Conservation (phyloP, 2,329 filamentous ascomycete species). For the Akanthomyces dipterigenus region DNA sequence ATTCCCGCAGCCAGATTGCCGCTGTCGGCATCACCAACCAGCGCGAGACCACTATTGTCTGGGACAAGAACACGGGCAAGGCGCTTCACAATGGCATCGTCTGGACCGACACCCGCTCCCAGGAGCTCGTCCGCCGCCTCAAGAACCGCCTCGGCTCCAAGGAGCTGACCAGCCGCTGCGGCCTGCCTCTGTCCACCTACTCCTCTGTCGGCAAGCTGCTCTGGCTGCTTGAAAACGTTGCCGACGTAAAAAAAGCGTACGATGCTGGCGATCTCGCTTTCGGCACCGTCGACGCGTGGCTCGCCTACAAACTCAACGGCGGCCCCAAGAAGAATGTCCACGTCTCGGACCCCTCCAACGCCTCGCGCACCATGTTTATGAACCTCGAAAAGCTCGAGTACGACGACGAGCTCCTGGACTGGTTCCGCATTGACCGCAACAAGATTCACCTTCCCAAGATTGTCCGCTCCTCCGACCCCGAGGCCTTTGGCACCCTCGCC, state of each 20-base stretch:
- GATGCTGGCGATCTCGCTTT: conserved; percentile 67
- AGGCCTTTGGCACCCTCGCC: conserved; percentile 60
- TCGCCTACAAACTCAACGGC: conserved; percentile 73
- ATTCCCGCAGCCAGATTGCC: conserved; percentile 61
- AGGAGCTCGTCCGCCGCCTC: conserved; percentile 64
- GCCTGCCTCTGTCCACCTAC: conserved; percentile 75
- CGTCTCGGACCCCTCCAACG: conserved; percentile 75
- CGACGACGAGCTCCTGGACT: conserved; percentile 64
- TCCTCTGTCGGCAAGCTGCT: conserved; percentile 71
- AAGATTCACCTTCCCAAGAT: conserved; percentile 73
- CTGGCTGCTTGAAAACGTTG: conserved; percentile 66
- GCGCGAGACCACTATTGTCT: conserved; percentile 73
- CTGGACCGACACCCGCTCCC: conserved; percentile 77
- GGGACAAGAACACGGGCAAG: conserved; percentile 71
- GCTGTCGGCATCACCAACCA: conserved; percentile 79
- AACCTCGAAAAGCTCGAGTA: conserved; percentile 71
- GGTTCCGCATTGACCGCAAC: conserved; percentile 63
- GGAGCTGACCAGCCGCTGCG: conserved; percentile 61
- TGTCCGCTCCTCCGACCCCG: conserved; percentile 62
- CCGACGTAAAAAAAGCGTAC: conserved; percentile 62
- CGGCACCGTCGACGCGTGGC: conserved; percentile 75
- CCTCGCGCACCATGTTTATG: conserved; percentile 85
- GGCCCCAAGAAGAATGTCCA: conserved; percentile 57
- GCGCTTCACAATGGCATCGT: conserved; percentile 76
- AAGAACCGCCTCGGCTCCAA: conserved; percentile 61